These are phyloP conservation scores for Isatis tinctoria DNA, from an alignment of 345 rosid species.

Conservation along the genomic window DNA sequence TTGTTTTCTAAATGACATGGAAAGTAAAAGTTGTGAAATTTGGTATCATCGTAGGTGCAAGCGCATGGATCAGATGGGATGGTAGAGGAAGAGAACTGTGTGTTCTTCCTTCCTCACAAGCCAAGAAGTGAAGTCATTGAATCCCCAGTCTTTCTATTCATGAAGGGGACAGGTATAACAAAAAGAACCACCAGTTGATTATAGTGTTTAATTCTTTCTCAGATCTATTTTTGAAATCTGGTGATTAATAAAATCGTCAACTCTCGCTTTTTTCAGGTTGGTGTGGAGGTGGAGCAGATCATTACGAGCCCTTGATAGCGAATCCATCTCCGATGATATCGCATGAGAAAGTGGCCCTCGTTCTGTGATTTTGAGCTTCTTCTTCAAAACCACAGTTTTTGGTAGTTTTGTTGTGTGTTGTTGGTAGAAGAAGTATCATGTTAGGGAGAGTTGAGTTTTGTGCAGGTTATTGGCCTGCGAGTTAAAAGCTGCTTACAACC, in stretches of 20 bases:
- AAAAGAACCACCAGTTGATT: not conserved
- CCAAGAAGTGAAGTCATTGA: conserved; percentile 80
- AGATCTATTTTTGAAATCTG: not conserved
- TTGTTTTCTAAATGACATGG: not conserved
- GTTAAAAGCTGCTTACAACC: not conserved
- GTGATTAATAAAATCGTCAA: not conserved
- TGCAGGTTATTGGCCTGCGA: conserved; percentile 28
- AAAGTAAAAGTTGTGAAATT: conserved; percentile 6
- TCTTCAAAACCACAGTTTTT: conserved; percentile 30
- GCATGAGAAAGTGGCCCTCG: conserved; percentile 81
- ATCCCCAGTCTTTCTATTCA: conserved; percentile 85
- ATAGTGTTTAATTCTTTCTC: not conserved
- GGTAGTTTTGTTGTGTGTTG: conserved; percentile 18
- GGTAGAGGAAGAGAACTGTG: conserved; percentile 91
- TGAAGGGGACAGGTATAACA: conserved; percentile 93
- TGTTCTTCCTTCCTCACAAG: conserved; percentile 93
- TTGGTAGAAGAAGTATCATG: conserved; percentile 14
- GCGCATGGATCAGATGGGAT: conserved; percentile 98
- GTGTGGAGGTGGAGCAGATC: conserved; percentile 99
- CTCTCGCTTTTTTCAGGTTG: conserved; percentile 51
- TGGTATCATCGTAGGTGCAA: conserved; percentile 61
- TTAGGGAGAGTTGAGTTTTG: conserved; percentile 20
- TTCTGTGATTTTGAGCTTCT: conserved; percentile 43
- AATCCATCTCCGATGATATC: conserved; percentile 62
- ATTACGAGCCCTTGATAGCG: conserved; percentile 89